Percentiles rank a stretch among this genome's conserved stretches.
Evolutionary conservation across 2,329 filamentous ascomycete species (phyloP).

Genomic region (Neodidymelliopsis sp.): DNA sequence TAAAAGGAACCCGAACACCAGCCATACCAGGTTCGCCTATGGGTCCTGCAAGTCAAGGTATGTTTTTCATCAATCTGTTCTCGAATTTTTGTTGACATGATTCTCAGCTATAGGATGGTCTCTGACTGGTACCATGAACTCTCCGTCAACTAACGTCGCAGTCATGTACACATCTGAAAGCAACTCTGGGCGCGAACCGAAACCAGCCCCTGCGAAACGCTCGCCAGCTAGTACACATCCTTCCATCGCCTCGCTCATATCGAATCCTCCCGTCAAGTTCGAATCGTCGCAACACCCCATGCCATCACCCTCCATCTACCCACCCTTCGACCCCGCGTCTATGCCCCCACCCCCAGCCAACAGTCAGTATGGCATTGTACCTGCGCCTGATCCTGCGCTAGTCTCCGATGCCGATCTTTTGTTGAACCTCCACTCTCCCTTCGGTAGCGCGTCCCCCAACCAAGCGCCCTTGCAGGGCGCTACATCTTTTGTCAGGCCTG

Average conservation of each 20-base stretch:
- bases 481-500: constrained; percentile 29
- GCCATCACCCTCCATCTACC: constrained; percentile 33
- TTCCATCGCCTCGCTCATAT: constrained; percentile 43
- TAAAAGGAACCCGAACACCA: constrained; percentile 35
- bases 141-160: constrained; percentile 81
- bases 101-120: constrained; percentile 77
- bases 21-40: constrained; percentile 55
- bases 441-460: constrained; percentile 36
- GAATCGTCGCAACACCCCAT: constrained; percentile 29
- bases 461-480: constrained; percentile 23
- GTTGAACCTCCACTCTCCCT: constrained; percentile 59
- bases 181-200: constrained; percentile 35
- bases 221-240: constrained; percentile 31
- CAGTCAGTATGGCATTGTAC: constrained; percentile 29
- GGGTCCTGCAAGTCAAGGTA: constrained; percentile 61
- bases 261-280: constrained; percentile 35
- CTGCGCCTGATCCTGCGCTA: constrained; percentile 43
- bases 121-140: constrained; percentile 86
- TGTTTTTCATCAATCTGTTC: neutral
- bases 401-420: constrained; percentile 58
- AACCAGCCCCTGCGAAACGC: constrained; percentile 27
- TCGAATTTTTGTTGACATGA: constrained; percentile 21
- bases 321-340: constrained; percentile 35
- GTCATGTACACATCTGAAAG: constrained; percentile 73
- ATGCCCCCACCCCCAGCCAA: constrained; percentile 44